Evolutionary conservation across 1,139 yeast genomes (phyloP).

Genomic region (Saccharomyces hybrid): DNA sequence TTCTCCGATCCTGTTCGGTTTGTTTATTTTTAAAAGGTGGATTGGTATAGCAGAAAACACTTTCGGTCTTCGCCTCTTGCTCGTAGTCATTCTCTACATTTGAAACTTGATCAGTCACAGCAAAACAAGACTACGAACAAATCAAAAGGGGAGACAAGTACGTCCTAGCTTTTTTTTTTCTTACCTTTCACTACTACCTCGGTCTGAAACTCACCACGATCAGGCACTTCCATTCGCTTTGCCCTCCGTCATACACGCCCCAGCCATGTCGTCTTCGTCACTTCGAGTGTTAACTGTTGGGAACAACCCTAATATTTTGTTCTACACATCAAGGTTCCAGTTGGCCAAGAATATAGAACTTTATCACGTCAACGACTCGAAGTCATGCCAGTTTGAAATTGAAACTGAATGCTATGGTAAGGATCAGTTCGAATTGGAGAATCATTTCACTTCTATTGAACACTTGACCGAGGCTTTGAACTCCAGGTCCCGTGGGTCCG

Average conservation of each 20-base stretch:
- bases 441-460: constrained; percentile 21
- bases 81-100: background rate
- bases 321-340: constrained; percentile 31
- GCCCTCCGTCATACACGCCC: background rate
- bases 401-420: constrained; percentile 25
- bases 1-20: background rate
- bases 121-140: background rate
- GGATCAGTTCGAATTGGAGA: constrained; percentile 19
- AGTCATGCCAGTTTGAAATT: constrained; percentile 15
- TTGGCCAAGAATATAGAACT: constrained; percentile 30
- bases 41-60: background rate
- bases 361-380: constrained; percentile 25
- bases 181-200: background rate
- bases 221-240: background rate
- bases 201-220: background rate
- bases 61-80: background rate
- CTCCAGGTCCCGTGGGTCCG: background rate
- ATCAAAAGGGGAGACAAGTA: background rate
- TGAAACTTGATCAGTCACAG: background rate
- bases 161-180: background rate
- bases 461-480: constrained; percentile 13
- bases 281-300: constrained; percentile 27
- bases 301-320: constrained; percentile 26
- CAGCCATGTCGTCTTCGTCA: constrained; percentile 21
- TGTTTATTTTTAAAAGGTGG: background rate